Conservation (phyloP, 768 basidiomycete species). For the Serendipita vermifera region DNA sequence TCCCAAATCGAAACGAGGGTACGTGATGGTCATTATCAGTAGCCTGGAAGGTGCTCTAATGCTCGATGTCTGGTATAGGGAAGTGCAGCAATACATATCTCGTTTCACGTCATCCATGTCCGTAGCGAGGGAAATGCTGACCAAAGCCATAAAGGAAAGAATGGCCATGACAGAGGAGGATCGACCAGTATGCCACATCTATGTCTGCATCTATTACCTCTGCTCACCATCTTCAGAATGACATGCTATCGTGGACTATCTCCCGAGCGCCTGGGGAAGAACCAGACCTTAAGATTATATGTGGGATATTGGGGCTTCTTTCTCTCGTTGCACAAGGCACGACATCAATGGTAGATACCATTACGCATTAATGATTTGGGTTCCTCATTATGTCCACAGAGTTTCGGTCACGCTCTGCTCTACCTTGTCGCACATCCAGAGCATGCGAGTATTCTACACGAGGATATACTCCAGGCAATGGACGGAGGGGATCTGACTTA, state of each 20-base stretch:
- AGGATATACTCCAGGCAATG: background rate
- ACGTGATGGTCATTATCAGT: too few relatives aligned
- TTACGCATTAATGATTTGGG: too few relatives aligned
- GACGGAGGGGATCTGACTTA: background rate
- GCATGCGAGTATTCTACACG: background rate
- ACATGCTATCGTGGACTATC: background rate
- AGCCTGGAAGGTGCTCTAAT: background rate
- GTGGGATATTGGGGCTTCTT: background rate
- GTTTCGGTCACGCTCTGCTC: slow-evolving; percentile 26
- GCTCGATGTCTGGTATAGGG: background rate
- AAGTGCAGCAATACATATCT: background rate
- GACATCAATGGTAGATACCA: background rate
- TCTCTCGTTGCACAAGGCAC: background rate
- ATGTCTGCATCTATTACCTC: background rate
- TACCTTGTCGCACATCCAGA: slow-evolving; percentile 26
- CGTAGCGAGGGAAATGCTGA: background rate
- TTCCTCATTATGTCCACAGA: slow-evolving; percentile 20
- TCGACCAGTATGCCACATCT: background rate
- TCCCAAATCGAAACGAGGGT: background rate
- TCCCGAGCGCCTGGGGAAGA: background rate
- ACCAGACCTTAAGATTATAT: background rate
- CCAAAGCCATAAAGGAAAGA: background rate
- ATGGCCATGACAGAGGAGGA: background rate
- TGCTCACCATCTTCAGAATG: background rate
- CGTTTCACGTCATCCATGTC: background rate